A percentile compares a stretch with the other conserved stretches of the same genome.
Conservation (phyloP, 2,329 filamentous ascomycete genomes). For the Epichloe uncinata region DNA sequence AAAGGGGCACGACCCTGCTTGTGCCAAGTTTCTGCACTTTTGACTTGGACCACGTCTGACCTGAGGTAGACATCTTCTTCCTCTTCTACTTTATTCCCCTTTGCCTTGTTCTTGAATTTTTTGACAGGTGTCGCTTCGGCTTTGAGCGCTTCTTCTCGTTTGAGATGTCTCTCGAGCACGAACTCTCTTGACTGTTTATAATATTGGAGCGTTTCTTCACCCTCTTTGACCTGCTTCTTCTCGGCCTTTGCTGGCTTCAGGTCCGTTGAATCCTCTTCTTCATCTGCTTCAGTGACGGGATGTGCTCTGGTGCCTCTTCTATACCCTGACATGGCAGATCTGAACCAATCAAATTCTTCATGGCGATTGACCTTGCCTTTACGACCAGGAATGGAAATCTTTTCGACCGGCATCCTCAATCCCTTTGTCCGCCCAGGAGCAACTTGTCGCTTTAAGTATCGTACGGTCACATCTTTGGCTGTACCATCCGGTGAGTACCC, state of each 20-base stretch:
- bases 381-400: constrained; percentile 64
- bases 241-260: constrained; percentile 59
- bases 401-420: constrained; percentile 62
- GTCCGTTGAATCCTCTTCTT: constrained; percentile 66
- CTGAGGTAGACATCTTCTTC: constrained; percentile 72
- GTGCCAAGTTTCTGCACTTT: constrained; percentile 93
- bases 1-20: constrained; percentile 78
- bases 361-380: constrained; percentile 65
- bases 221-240: constrained; percentile 60
- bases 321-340: constrained; percentile 64
- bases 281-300: constrained; percentile 57
- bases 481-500: constrained; percentile 74
- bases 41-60: constrained; percentile 69
- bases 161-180: constrained; percentile 72
- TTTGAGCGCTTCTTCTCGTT: constrained; percentile 78
- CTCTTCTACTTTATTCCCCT: constrained; percentile 57
- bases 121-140: constrained; percentile 56
- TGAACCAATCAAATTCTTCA: constrained; percentile 82
- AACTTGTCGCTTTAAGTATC: constrained; percentile 71
- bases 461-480: constrained; percentile 86
- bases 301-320: constrained; percentile 31
- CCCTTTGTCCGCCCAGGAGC: constrained; percentile 88
- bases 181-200: constrained; percentile 80
- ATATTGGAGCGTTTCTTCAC: constrained; percentile 72
- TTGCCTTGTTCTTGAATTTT: constrained; percentile 60